Conservation (phyloP, 805 yeast species). For the Jamesozyma lodderae region DNA sequence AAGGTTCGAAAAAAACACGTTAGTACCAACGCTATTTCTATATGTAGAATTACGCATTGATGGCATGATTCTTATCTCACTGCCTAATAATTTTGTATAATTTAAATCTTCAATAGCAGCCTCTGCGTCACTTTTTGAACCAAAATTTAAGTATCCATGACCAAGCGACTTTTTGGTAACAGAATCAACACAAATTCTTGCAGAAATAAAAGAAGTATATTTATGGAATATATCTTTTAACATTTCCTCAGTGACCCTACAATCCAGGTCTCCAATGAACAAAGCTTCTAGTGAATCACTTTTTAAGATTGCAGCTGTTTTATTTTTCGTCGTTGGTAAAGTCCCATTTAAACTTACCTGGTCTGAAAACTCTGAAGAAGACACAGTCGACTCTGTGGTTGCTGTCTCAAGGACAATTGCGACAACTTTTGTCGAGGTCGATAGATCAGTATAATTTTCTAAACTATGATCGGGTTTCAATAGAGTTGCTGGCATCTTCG, state of each 20-base stretch:
- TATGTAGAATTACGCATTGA: conserved; percentile 37
- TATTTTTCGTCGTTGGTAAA: neutral
- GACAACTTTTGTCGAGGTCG: too few species aligned
- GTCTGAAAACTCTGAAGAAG: conserved; percentile 9
- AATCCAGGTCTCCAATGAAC: conserved; percentile 57
- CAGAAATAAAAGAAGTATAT: conserved; percentile 42
- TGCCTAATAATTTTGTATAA: conserved; percentile 33
- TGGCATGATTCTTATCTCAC: conserved; percentile 49
- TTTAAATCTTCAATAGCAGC: conserved; percentile 50
- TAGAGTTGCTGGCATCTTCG: too few species aligned
- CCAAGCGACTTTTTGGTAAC: conserved; percentile 51
- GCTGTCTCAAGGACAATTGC: too few species aligned
- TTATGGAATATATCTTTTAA: conserved; percentile 37
- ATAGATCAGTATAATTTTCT: too few species aligned
- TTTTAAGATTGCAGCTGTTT: conserved; percentile 4
- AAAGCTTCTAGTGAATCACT: conserved; percentile 29
- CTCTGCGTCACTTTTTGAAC: conserved; percentile 41
- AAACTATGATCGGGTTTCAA: too few species aligned
- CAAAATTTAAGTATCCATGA: conserved; percentile 65
- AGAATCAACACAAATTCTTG: conserved; percentile 52
- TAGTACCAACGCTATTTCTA: conserved; percentile 40
- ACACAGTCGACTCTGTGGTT: neutral
- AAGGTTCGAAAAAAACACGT: conserved; percentile 41
- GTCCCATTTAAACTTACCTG: conserved; percentile 2
- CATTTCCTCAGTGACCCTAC: conserved; percentile 39